Evolutionary conservation across 1,284 basidiomycete genomes (phyloP).

Genomic region (Leucoagaricus sp.): DNA sequence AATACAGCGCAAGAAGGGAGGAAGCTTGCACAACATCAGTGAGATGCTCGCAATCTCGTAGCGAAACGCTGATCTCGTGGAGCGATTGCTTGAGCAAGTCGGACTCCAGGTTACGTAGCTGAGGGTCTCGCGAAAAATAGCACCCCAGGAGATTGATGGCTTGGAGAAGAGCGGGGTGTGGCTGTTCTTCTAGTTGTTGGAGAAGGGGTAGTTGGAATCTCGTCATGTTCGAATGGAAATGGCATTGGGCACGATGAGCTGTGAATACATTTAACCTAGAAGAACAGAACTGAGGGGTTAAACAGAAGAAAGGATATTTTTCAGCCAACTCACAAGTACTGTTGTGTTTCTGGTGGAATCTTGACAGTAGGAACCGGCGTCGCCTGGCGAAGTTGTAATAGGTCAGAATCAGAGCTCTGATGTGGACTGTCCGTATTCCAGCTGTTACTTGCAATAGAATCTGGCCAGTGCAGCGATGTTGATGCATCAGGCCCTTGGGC

Average conservation of each 20-base stretch:
- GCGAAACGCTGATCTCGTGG: constrained; percentile 48
- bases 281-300: neutral
- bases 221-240: constrained; percentile 52
- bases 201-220: constrained; percentile 37
- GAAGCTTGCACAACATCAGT: constrained; percentile 61
- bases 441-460: constrained; percentile 7
- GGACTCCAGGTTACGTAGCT: constrained; percentile 44
- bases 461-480: constrained; percentile 6
- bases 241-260: constrained; percentile 58
- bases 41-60: constrained; percentile 54
- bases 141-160: constrained; percentile 61
- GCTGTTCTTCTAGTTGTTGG: constrained; percentile 27
- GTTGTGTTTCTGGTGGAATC: constrained; percentile 10
- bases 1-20: constrained; percentile 58
- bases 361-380: constrained; percentile 9
- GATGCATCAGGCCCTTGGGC: neutral
- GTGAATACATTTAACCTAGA: constrained; percentile 56
- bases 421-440: neutral
- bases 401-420: constrained; percentile 5
- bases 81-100: constrained; percentile 50
- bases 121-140: constrained; percentile 48
- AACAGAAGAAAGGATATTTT: neutral
- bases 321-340: constrained; percentile 8
- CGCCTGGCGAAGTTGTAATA: constrained; percentile 9
- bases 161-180: constrained; percentile 60